Percentiles rank a stretch among this genome's conserved stretches.
These are phyloP conservation scores for Takashimella koratensis DNA, from an alignment of 1,284 basidiomycete genomes.

Conservation along the genomic window DNA sequence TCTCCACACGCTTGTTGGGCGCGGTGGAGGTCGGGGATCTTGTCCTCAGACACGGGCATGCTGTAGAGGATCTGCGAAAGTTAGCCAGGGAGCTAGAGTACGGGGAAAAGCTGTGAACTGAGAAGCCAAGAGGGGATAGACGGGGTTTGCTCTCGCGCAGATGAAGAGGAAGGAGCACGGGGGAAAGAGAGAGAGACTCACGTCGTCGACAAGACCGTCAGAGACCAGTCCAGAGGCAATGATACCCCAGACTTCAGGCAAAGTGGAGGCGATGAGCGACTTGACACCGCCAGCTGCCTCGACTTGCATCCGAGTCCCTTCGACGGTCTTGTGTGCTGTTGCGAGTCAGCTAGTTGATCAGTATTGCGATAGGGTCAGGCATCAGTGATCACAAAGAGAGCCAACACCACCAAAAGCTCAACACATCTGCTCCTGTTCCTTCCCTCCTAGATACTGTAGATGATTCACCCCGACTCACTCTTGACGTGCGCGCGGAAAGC, in stretches of 20 bases:
- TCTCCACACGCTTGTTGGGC: constrained; percentile 59
- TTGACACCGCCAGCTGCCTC: constrained; percentile 53
- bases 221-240: constrained; percentile 54
- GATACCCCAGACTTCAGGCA: constrained; percentile 40
- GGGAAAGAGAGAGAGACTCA: too few relatives aligned
- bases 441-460: too few relatives aligned
- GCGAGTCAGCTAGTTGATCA: constrained; percentile 12
- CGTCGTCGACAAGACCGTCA: constrained; percentile 66
- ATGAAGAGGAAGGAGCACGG: constrained; percentile 47
- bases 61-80: constrained; percentile 73
- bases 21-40: constrained; percentile 64
- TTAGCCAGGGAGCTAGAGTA: neutral
- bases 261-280: constrained; percentile 36
- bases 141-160: neutral
- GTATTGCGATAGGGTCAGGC: too few relatives aligned
- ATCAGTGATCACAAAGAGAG: too few relatives aligned
- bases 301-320: constrained; percentile 68
- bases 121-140: neutral
- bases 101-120: neutral
- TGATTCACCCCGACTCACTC: constrained; percentile 69
- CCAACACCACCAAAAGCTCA: too few relatives aligned
- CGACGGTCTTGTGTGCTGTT: constrained; percentile 59
- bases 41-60: constrained; percentile 65
- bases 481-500: constrained; percentile 77
- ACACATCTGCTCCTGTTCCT: too few relatives aligned